Base-by-base conservation (phyloP, 352 stramenopile species). In the Stramenopiles sp. region DNA sequence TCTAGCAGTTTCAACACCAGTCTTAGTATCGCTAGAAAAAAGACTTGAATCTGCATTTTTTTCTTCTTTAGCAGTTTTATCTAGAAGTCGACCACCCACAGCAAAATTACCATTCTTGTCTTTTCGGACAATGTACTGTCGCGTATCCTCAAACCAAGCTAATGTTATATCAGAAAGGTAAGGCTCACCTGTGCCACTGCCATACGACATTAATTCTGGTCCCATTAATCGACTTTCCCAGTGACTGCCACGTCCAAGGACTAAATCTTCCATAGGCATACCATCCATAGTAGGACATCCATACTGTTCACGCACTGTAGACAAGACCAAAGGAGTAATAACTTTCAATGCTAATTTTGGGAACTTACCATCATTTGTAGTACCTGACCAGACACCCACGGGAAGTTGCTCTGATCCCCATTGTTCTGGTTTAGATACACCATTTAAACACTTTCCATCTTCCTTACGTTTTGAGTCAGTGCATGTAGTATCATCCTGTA, bases 181-280 rank as follows among this genome's bases (percentile, higher is more conserved):
- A 5, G 29, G 15, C 5, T 44, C 39, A 4, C 41, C 41, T 8
- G 35, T 6, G 6, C 36, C 17, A 5, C 3, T 45, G 39, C 41
- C 41, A 17, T 46, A 46, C n/a, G 5, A 19, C 41, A 46, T 46
- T 19, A 29, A 44, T 28, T 46, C 41, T 10, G 41, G 41, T 5
- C 41, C 41, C 39, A 46, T 5, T 5, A 46, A 17, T 5, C 41
- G 35, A 8, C 5, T 12, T 28, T 46, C 41, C 41, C 41, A 46
- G 41, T 46, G 41, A 17, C 20, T 10, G 5, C 41, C 41, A 19
- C 18, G 28, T 18, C 41, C 41, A 18, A 46, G 37, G 19, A 10
- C 7, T 3, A 45, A 3, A 23, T 46, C 41, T 22, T 46, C 41
- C 5, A 46, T 19, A 5, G 41, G 36, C 10, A 46, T 28, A 17